A percentile compares a stretch with the other conserved stretches of the same genome.
Conservation (phyloP, 2,329 filamentous ascomycete genomes). For the Paecilomyces niveus region DNA sequence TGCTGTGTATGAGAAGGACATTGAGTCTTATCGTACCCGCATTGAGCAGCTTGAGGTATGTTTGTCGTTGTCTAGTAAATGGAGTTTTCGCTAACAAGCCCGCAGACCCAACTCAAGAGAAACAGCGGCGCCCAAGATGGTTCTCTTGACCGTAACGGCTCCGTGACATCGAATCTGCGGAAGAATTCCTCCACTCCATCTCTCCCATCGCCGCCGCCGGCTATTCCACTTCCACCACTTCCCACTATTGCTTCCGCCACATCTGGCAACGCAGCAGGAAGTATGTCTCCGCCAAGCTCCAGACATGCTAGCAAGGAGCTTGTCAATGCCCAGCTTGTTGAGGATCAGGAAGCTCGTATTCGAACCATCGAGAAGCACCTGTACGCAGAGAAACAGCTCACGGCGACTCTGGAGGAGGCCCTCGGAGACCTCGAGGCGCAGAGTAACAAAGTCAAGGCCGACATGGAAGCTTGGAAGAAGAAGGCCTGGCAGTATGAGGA, state of each 20-base stretch:
- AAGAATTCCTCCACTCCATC: slow-evolving; percentile 79
- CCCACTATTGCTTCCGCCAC: slow-evolving; percentile 54
- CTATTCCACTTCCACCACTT: slow-evolving; percentile 89
- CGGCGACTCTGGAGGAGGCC: slow-evolving; percentile 88
- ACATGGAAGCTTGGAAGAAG: slow-evolving; percentile 86
- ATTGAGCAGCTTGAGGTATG: slow-evolving; percentile 71
- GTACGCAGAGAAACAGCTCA: slow-evolving; percentile 91
- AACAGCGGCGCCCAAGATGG: slow-evolving; percentile 26
- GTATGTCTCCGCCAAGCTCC: slow-evolving; percentile 53
- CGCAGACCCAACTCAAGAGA: slow-evolving; percentile 33
- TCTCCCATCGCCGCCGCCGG: slow-evolving; percentile 86
- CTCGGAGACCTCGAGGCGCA: slow-evolving; percentile 88
- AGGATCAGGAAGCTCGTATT: slow-evolving; percentile 93
- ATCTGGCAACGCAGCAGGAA: slow-evolving; percentile 42
- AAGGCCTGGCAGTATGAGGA: slow-evolving; percentile 71
- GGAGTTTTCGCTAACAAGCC: slow-evolving; percentile 11
- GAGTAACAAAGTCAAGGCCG: slow-evolving; percentile 82
- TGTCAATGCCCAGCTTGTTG: slow-evolving; percentile 71
- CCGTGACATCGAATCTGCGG: slow-evolving; percentile 62
- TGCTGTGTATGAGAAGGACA: slow-evolving; percentile 57
- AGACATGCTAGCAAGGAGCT: slow-evolving; percentile 78
- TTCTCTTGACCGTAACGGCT: slow-evolving; percentile 50
- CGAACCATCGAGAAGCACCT: slow-evolving; percentile 95
- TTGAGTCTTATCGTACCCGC: slow-evolving; percentile 48
- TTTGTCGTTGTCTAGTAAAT: not conserved